Conservation (phyloP, 208 protist genomes). For the Acanthamoeba culbertsoni region DNA sequence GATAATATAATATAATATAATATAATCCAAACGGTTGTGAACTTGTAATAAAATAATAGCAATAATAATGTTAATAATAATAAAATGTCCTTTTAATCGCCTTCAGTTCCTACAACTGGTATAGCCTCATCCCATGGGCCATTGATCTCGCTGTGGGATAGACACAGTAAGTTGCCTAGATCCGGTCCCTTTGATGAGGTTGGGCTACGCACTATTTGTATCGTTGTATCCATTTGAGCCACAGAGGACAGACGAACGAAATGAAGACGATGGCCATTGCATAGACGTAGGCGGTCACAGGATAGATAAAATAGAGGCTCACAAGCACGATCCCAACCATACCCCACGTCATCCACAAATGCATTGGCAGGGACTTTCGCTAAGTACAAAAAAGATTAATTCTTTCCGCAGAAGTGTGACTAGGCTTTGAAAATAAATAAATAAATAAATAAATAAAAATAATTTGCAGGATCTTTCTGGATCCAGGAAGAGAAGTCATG, state of each 20-base stretch:
- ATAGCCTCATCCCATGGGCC: slow-evolving; percentile 72
- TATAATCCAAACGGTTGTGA: too few relatives aligned
- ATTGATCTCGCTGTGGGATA: slow-evolving; percentile 66
- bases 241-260: slow-evolving; percentile 73
- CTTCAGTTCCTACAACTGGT: background rate
- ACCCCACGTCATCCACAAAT: background rate
- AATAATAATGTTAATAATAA: too few relatives aligned
- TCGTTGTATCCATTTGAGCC: slow-evolving; percentile 76
- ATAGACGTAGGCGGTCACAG: slow-evolving; percentile 60
- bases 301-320: slow-evolving; percentile 56
- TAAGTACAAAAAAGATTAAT: too few relatives aligned
- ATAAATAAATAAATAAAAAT: background rate
- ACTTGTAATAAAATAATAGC: too few relatives aligned
- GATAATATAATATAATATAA: too few relatives aligned
- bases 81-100: too few relatives aligned
- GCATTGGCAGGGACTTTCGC: background rate
- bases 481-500: too few relatives aligned
- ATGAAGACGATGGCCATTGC: slow-evolving; percentile 58
- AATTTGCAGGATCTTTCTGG: too few relatives aligned
- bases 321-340: background rate
- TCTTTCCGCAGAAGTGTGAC: background rate
- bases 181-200: too few relatives aligned
- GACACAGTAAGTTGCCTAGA: background rate
- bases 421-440: background rate
- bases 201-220: slow-evolving; percentile 71